Evolutionary conservation across 495 filamentous ascomycete genomes (phyloP).

Genomic region (Aspergillus ostianus): DNA sequence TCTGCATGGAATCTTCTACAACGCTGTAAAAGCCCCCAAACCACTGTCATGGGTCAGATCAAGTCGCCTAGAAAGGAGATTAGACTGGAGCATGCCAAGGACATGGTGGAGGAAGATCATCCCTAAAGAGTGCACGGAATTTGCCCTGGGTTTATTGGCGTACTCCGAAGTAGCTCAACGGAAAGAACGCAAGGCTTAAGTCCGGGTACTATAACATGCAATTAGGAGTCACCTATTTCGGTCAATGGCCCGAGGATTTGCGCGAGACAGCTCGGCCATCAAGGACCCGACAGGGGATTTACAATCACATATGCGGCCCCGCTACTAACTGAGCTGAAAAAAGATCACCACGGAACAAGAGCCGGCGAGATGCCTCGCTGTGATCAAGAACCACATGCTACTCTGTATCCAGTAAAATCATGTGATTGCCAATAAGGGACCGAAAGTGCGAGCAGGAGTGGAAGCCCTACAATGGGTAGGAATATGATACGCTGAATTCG

Average conservation of each 20-base stretch:
- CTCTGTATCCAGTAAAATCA: too few relatives aligned
- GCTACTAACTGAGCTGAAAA: too few relatives aligned
- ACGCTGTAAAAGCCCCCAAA: not conserved
- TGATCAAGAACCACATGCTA: not conserved
- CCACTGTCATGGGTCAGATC: not conserved
- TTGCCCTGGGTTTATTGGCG: not conserved
- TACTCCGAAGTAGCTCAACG: not conserved
- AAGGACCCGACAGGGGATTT: not conserved
- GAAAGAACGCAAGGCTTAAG: not conserved
- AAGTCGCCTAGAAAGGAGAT: not conserved
- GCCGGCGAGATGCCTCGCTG: not conserved
- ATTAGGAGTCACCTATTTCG: not conserved
- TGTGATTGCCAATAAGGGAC: not conserved
- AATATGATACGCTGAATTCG: not conserved
- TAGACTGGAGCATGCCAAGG: conserved; percentile 5
- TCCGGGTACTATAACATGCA: not conserved
- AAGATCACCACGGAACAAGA: not conserved
- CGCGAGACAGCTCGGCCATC: not conserved
- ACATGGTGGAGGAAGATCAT: not conserved
- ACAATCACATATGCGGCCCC: too few relatives aligned
- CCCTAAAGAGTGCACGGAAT: not conserved
- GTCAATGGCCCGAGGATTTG: not conserved
- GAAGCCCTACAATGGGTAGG: not conserved
- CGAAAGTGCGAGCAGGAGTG: not conserved
- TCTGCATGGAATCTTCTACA: not conserved